Evolutionary conservation across 1,284 basidiomycete genomes (phyloP).

Genomic region (Psilocybe mexicana): DNA sequence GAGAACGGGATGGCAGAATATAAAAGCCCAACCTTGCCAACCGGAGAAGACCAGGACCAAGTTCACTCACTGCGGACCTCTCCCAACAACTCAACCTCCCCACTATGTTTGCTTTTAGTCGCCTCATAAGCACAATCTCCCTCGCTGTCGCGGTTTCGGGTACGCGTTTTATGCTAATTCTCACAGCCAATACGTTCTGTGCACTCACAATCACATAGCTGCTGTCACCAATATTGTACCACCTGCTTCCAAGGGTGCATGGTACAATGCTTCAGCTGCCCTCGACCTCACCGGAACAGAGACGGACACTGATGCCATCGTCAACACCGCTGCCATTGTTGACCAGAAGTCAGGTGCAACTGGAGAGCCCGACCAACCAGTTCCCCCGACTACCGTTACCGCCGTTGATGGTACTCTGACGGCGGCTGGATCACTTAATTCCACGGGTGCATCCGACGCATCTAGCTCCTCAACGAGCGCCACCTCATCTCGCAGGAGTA

Average conservation of each 20-base stretch:
- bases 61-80: conserved; percentile 15
- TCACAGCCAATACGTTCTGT: neutral
- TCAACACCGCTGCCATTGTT: conserved; percentile 32
- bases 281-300: conserved; percentile 24
- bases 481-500: conserved; percentile 9
- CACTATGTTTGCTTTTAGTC: conserved; percentile 18
- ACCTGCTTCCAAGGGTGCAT: conserved; percentile 26
- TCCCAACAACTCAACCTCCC: conserved; percentile 3
- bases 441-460: neutral
- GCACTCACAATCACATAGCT: conserved; percentile 6
- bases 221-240: conserved; percentile 22
- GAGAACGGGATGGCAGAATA: conserved; percentile 11
- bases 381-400: conserved; percentile 38
- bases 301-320: conserved; percentile 38
- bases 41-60: conserved; percentile 15
- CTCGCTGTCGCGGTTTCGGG: conserved; percentile 21
- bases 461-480: neutral
- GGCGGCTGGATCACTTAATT: conserved; percentile 21
- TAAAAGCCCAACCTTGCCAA: conserved; percentile 16
- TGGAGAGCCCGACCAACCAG: conserved; percentile 34
- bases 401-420: conserved; percentile 41
- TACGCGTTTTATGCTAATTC: conserved; percentile 3
- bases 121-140: conserved; percentile 18
- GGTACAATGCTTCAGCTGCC: conserved; percentile 20
- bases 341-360: conserved; percentile 39